Evolutionary conservation across 768 basidiomycete genomes (phyloP).

Genomic region (Lentinula guzmanii): DNA sequence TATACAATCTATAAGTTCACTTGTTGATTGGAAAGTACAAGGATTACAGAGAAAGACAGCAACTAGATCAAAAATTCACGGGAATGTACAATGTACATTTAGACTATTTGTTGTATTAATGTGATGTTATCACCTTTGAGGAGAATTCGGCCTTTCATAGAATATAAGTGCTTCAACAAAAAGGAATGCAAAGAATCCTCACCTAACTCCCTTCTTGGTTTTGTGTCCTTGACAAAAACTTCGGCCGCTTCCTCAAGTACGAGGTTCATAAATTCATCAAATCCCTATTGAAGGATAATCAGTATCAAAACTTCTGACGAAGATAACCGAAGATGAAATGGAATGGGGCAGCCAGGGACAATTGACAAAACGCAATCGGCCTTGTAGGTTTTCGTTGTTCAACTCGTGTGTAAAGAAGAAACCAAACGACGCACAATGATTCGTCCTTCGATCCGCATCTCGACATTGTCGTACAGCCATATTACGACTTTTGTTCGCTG

Average conservation of each 20-base stretch:
- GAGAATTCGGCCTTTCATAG: constrained; percentile 75
- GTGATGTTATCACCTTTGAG: constrained; percentile 99
- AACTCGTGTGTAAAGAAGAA: constrained; percentile 24
- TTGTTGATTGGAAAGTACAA: neutral
- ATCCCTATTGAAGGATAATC: constrained; percentile 58
- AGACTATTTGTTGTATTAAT: constrained; percentile 73
- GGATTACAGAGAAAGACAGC: neutral
- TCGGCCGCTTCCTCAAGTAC: constrained; percentile 92
- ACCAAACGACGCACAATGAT: constrained; percentile 73
- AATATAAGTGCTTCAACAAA: constrained; percentile 1
- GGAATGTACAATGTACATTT: constrained; percentile 6
- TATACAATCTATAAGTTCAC: constrained; percentile 68
- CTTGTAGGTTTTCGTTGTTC: constrained; percentile 29
- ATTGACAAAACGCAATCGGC: constrained; percentile 13
- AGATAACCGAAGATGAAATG: constrained; percentile 6
- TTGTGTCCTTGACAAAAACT: constrained; percentile 84
- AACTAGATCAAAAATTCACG: neutral
- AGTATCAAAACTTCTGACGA: constrained; percentile 13
- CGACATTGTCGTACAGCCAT: constrained; percentile 96
- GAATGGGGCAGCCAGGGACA: neutral
- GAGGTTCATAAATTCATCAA: constrained; percentile 99
- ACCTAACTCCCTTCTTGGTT: constrained; percentile 84
- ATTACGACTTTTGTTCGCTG: constrained; percentile 83
- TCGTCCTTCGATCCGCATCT: constrained; percentile 93
- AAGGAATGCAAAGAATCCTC: constrained; percentile 16